Evolutionary conservation across 2,329 filamentous ascomycete genomes (phyloP).

Genomic region (Xylariaceae sp.): DNA sequence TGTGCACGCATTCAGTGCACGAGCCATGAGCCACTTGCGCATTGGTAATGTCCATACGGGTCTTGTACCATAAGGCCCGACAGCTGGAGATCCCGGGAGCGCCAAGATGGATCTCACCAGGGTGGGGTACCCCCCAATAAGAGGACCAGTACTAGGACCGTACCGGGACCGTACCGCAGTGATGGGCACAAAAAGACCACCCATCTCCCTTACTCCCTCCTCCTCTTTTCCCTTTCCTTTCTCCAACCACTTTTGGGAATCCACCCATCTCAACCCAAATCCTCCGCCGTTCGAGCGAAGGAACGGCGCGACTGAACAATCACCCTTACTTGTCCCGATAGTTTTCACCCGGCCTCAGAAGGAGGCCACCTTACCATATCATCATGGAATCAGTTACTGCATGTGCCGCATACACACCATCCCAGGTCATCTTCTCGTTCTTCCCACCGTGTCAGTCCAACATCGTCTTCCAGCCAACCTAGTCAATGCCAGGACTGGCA

Average conservation of each 20-base stretch:
- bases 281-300: conserved; percentile 37
- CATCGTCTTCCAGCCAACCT: conserved; percentile 33
- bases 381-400: conserved; percentile 32
- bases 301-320: conserved; percentile 40
- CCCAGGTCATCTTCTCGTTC: conserved; percentile 30
- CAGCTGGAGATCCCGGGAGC: not conserved
- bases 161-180: no score
- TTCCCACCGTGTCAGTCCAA: conserved; percentile 32
- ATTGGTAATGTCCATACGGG: no score
- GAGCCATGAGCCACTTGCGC: no score
- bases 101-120: no score
- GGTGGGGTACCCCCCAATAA: no score
- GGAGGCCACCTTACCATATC: conserved; percentile 42
- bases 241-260: conserved; percentile 28
- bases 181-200: conserved; percentile 16
- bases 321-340: conserved; percentile 30
- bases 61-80: no score
- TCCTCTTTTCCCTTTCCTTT: conserved; percentile 19
- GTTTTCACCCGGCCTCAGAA: conserved; percentile 42
- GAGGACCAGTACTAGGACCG: not conserved
- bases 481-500: conserved; percentile 32
- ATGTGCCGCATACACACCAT: conserved; percentile 26
- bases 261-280: conserved; percentile 6
- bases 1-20: conserved; percentile 7
- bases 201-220: conserved; percentile 26